phyloP scores from a whole-genome alignment of 257 asterid genomes.

The Solanum peruvianum region DNA sequence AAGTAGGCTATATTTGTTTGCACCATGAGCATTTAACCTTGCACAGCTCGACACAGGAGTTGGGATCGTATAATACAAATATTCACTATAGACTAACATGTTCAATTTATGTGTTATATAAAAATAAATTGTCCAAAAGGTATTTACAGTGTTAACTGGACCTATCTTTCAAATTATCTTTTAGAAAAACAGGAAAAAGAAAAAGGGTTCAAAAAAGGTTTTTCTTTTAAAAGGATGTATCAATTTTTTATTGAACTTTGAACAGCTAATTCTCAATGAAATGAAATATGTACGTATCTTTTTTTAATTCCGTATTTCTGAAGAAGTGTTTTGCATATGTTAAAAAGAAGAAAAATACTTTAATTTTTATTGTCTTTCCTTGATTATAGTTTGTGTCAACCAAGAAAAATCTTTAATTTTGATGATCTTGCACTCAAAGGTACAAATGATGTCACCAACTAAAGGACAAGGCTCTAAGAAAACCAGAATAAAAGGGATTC shows the following conservation, averaged over 20 bases:
- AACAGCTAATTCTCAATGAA: background rate
- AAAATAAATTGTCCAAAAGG: background rate
- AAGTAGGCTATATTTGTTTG: background rate
- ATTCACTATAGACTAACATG: background rate
- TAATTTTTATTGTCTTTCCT: background rate
- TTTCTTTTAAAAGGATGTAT: background rate
- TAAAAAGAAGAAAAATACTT: too few species aligned
- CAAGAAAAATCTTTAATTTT: background rate
- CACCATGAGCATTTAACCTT: background rate
- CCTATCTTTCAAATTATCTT: background rate
- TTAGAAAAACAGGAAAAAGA: background rate
- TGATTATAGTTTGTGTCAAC: background rate
- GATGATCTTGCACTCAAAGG: background rate
- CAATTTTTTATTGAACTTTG: background rate
- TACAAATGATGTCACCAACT: background rate
- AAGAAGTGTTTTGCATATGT: background rate
- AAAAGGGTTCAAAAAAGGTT: background rate
- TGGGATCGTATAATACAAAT: background rate
- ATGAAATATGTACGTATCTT: background rate
- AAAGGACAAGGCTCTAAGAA: background rate
- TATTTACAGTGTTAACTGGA: background rate
- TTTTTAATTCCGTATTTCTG: background rate
- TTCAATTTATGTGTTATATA: background rate
- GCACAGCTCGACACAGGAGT: background rate
- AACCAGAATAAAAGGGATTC: background rate